Conservation (phyloP, 2,329 filamentous ascomycete genomes). For the Fusarium redolens region DNA sequence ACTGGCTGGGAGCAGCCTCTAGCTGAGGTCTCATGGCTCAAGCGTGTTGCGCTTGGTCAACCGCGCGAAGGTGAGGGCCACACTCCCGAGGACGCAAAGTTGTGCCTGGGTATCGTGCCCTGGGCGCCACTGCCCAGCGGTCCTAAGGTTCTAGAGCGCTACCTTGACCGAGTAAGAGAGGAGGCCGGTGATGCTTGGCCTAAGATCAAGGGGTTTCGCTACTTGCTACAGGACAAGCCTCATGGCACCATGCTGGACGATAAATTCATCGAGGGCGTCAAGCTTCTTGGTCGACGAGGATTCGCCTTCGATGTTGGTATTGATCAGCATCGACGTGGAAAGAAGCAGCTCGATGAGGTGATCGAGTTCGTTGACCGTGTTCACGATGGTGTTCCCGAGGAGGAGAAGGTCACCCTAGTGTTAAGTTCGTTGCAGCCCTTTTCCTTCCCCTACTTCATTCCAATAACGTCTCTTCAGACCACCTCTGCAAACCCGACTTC, state of each 20-base stretch:
- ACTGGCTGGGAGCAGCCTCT: slow-evolving; percentile 76
- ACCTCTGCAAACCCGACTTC: slow-evolving; percentile 89
- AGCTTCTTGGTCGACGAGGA: slow-evolving; percentile 71
- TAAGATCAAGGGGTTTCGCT: slow-evolving; percentile 82
- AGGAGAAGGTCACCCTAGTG: slow-evolving; percentile 73
- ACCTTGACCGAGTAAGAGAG: slow-evolving; percentile 71
- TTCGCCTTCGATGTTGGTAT: slow-evolving; percentile 86
- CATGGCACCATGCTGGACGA: slow-evolving; percentile 71
- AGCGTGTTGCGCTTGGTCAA: slow-evolving; percentile 71
- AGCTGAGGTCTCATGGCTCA: slow-evolving; percentile 76
- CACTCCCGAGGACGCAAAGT: slow-evolving; percentile 52
- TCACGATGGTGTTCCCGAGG: slow-evolving; percentile 69
- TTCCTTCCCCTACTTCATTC: neutral
- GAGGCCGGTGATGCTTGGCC: slow-evolving; percentile 72
- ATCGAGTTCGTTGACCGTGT: slow-evolving; percentile 76
- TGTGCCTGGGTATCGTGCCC: slow-evolving; percentile 78
- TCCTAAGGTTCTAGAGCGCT: slow-evolving; percentile 67
- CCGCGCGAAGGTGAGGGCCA: slow-evolving; percentile 70
- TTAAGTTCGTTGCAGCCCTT: slow-evolving; percentile 67
- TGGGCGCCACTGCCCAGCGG: slow-evolving; percentile 87
- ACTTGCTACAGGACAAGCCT: slow-evolving; percentile 83
- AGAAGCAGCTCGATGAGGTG: slow-evolving; percentile 77
- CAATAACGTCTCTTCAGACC: slow-evolving; percentile 66
- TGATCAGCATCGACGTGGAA: slow-evolving; percentile 81
- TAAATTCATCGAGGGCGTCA: slow-evolving; percentile 73